Conservation (phyloP, 192 early-diverging fungal species). For the Mortierella hygrophila region DNA sequence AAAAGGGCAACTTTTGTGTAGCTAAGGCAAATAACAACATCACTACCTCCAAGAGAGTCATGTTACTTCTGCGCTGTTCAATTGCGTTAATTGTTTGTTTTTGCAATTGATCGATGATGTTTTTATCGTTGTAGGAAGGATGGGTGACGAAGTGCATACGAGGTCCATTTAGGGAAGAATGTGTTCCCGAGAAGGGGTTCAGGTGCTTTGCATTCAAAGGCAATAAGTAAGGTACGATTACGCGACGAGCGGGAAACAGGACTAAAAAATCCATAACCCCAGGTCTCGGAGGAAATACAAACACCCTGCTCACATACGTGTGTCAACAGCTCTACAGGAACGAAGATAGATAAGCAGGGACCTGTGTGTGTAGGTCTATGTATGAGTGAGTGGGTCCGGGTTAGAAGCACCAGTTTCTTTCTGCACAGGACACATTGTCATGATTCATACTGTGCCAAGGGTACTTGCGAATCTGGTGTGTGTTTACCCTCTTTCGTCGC, state of each 20-base stretch:
- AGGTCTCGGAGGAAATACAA: conserved; percentile 2
- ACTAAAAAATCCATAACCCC: neutral
- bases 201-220: neutral
- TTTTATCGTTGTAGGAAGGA: neutral
- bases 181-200: neutral
- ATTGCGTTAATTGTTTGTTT: neutral
- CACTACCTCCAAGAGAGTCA: neutral
- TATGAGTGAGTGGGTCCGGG: neutral
- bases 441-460: neutral
- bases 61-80: conserved; percentile 3
- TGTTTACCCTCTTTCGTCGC: neutral
- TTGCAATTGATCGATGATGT: neutral
- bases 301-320: neutral
- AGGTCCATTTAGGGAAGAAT: neutral
- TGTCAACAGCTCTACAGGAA: neutral
- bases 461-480: neutral
- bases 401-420: neutral
- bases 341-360: neutral
- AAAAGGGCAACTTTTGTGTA: neutral
- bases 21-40: neutral
- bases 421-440: neutral
- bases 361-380: neutral
- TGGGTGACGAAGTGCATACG: neutral
- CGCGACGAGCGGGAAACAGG: neutral
- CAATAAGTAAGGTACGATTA: neutral